Percentiles rank a stretch among this genome's conserved stretches.
Conservation (phyloP, 371 early-diverging fungal genomes). For the Mortierella sp. region DNA sequence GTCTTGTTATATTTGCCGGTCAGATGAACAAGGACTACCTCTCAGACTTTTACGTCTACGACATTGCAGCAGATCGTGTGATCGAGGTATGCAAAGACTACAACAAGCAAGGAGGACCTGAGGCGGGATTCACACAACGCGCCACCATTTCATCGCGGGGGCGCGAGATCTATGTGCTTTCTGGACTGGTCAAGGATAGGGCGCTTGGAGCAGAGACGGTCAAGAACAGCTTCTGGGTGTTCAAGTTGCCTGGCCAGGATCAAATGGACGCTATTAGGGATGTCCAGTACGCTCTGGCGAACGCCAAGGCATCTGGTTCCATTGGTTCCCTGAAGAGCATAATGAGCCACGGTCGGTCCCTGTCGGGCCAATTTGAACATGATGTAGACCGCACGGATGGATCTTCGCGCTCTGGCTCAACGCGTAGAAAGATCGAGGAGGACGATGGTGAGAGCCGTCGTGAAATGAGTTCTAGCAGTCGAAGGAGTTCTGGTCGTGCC, state of each 20-base stretch:
- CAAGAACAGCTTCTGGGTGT: constrained; percentile 85
- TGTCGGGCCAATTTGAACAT: constrained; percentile 20
- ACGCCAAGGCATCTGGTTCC: constrained; percentile 28
- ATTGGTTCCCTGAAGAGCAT: constrained; percentile 50
- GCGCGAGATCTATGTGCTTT: constrained; percentile 88
- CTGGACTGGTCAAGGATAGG: constrained; percentile 75
- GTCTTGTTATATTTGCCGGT: constrained; percentile 92
- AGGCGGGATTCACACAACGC: constrained; percentile 88
- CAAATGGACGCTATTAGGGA: constrained; percentile 56
- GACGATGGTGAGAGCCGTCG: background rate
- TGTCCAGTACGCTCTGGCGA: constrained; percentile 43
- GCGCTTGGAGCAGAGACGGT: constrained; percentile 67
- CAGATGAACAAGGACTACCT: constrained; percentile 85
- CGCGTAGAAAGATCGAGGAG: constrained; percentile 18
- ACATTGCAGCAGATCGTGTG: constrained; percentile 81
- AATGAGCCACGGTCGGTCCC: constrained; percentile 36
- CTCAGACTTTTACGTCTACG: constrained; percentile 86
- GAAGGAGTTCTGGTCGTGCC: background rate
- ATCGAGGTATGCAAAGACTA: constrained; percentile 81
- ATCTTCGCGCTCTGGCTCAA: background rate
- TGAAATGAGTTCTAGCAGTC: constrained; percentile 1
- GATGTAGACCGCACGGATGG: background rate
- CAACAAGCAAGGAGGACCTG: constrained; percentile 78
- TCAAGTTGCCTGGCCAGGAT: constrained; percentile 61
- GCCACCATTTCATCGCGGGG: constrained; percentile 83